A percentile compares a stretch with the other conserved stretches of the same genome.
Conservation (phyloP, 352 stramenopile species). For the Phytopythium mirpurense region DNA sequence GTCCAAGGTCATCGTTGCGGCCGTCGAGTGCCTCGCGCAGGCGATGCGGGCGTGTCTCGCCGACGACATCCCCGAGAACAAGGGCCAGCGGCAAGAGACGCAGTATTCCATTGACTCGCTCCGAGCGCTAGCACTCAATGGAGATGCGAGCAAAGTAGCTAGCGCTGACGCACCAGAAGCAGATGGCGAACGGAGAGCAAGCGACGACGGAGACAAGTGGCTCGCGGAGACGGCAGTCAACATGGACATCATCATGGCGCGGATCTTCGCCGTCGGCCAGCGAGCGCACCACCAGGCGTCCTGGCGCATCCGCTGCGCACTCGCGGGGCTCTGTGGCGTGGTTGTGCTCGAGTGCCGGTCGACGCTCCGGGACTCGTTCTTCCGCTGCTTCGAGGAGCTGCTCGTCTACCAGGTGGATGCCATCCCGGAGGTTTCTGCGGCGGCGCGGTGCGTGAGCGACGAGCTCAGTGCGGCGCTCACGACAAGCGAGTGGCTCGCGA, state of each 20-base stretch:
- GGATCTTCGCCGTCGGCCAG: constrained; percentile 40
- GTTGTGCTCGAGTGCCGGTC: constrained; percentile 48
- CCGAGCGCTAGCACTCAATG: neutral
- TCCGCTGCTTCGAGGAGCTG: constrained; percentile 76
- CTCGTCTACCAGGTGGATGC: constrained; percentile 56
- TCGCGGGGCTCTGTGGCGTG: constrained; percentile 54
- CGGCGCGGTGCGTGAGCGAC: constrained; percentile 15
- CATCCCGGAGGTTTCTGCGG: constrained; percentile 27
- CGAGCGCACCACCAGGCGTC: constrained; percentile 31
- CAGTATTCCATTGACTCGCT: constrained; percentile 19
- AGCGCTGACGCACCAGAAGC: neutral
- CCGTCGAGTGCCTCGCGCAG: constrained; percentile 45
- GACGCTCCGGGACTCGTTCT: constrained; percentile 51
- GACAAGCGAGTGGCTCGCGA: constrained; percentile 41
- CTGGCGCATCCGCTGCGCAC: constrained; percentile 54
- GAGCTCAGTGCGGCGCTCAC: constrained; percentile 20
- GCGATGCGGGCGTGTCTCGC: neutral
- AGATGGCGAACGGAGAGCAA: neutral
- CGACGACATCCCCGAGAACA: neutral
- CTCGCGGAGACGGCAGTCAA: constrained; percentile 48
- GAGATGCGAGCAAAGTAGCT: neutral
- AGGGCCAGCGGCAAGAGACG: neutral
- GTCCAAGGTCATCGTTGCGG: constrained; percentile 57
- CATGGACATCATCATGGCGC: constrained; percentile 54
- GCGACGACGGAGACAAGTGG: constrained; percentile 34